Base-by-base conservation (phyloP, 805 yeast species). In the Candida quercuum region DNA sequence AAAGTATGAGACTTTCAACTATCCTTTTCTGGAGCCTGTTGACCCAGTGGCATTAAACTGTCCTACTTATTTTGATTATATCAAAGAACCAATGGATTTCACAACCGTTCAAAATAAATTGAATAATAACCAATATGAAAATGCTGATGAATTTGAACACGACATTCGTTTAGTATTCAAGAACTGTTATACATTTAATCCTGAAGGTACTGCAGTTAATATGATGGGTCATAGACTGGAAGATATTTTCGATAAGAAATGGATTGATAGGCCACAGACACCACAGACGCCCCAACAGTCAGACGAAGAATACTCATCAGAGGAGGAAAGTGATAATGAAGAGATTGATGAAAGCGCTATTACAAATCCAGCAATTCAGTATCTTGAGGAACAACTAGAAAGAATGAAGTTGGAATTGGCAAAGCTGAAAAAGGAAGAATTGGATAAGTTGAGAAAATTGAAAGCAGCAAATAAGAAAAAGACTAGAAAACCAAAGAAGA, bases 141-240 rank as follows among this genome's bases (percentile, higher is more conserved):
- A 81, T 38, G 93, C 88, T 15, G 95, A 85, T 42, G 89, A 86
- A 45, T 88, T 91, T 56, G 95, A 83, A 56, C 64, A 62, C 30
- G 99, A 93, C 56, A 75, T 91, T 26, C 72, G 86, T 40, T 71
- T 88, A 43, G 85, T 93, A 41, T 89, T 93, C 66, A 69, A 74
- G 45, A 91, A 93, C 63, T 91, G 98, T 64, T 93, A 86, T 59
- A 69, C 73, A 13, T 93, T 91, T 67, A 93, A 93, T 61, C 98
- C 99, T 2, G 95, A 85, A 51, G 95, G 96, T n/a, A 81, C 95
- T 5, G 95, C 95, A 34, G 99, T 93, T 26, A 87, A 89, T 60
- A 74, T 77, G 73, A 84, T 93, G 95, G 99, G 98, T 15, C 95
- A 86, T 59, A 74, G 88, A 50, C 67, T 93, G 39, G 97, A 93